Evolutionary conservation across 331 rosid species (phyloP).

Genomic region (Pyrus hybrid): DNA sequence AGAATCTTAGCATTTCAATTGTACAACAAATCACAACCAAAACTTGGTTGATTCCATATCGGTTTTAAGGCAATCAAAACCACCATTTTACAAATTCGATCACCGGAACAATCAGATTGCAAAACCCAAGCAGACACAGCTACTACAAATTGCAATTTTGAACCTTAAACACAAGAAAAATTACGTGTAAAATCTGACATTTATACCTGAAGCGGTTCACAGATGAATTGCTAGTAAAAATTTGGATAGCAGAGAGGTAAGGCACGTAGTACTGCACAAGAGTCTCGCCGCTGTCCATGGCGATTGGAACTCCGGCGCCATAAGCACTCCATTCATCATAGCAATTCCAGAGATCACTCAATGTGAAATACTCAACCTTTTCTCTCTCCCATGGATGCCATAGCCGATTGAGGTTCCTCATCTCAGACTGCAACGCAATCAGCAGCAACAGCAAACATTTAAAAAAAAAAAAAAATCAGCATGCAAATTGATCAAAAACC

Average conservation of each 20-base stretch:
- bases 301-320: slow-evolving; percentile 83
- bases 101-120: background rate
- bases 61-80: slow-evolving; percentile 8
- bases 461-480: background rate
- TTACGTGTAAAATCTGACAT: background rate
- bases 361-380: slow-evolving; percentile 71
- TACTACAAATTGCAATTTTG: background rate
- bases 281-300: slow-evolving; percentile 58
- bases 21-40: background rate
- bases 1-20: background rate
- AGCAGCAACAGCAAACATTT: background rate
- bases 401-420: slow-evolving; percentile 65
- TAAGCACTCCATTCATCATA: slow-evolving; percentile 97
- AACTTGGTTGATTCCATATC: background rate
- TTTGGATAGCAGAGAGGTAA: slow-evolving; percentile 88
- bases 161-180: background rate
- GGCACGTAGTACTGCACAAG: slow-evolving; percentile 95
- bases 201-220: slow-evolving; percentile 46
- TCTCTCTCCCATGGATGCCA: slow-evolving; percentile 99
- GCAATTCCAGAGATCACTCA: slow-evolving; percentile 78
- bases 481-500: background rate
- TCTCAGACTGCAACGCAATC: slow-evolving; percentile 43
- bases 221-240: slow-evolving; percentile 66
- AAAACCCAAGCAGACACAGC: background rate
- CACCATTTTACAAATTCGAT: background rate